phyloP scores from a whole-genome alignment of 2,329 filamentous ascomycete genomes.

The Calonectria crousiana region DNA sequence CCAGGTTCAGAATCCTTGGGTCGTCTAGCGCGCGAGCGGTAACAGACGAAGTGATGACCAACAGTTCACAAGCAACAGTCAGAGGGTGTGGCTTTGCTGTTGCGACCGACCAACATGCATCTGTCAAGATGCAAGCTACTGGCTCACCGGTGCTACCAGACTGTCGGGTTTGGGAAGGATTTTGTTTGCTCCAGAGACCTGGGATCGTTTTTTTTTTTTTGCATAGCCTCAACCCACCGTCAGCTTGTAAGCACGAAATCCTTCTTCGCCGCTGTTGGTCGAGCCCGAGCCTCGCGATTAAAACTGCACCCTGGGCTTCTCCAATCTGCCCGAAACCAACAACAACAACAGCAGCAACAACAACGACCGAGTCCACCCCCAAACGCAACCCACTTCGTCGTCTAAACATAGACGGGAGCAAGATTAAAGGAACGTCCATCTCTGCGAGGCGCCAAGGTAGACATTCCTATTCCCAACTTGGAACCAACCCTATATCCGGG shows the following conservation, averaged over 20 bases:
- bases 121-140: background rate
- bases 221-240: background rate
- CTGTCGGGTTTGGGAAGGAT: background rate
- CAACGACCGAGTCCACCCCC: too few species aligned
- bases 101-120: background rate
- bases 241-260: background rate
- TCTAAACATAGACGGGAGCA: background rate
- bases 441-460: background rate
- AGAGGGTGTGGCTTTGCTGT: background rate
- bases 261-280: constrained; percentile 1
- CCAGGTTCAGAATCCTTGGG: background rate
- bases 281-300: background rate
- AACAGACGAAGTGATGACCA: constrained; percentile 8
- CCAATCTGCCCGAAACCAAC: background rate
- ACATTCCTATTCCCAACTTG: background rate
- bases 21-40: background rate
- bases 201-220: background rate
- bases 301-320: background rate
- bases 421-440: background rate
- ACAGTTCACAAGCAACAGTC: background rate
- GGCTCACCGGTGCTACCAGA: constrained; percentile 4
- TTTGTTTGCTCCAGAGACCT: background rate
- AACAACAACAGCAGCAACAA: background rate
- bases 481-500: background rate
- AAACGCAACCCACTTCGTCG: background rate